Conservation (phyloP, 192 early-diverging fungal genomes). For the Coemansia sp. region DNA sequence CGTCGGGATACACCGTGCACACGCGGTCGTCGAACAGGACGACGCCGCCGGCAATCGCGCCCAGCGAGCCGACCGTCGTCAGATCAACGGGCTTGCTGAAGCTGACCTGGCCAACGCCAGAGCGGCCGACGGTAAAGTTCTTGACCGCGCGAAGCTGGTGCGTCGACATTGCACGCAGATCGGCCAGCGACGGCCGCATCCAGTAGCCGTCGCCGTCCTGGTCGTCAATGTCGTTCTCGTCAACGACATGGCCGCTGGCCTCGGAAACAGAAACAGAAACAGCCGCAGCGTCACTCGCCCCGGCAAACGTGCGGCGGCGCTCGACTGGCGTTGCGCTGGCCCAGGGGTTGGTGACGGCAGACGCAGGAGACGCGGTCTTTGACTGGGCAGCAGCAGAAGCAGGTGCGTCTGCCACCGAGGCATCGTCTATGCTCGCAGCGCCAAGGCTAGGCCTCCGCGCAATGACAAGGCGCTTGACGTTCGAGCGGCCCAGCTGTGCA, state of each 20-base stretch:
- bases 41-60: constrained; percentile 75
- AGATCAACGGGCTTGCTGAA: constrained; percentile 86
- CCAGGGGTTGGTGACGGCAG: constrained; percentile 18
- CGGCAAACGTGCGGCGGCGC: too few species aligned
- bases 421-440: background rate
- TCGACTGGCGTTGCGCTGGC: background rate
- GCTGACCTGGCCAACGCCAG: constrained; percentile 67
- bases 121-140: constrained; percentile 70
- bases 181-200: constrained; percentile 69
- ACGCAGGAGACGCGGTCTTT: constrained; percentile 18
- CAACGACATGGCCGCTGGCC: background rate
- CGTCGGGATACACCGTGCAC: constrained; percentile 81
- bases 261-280: background rate
- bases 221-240: constrained; percentile 9
- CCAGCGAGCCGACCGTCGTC: constrained; percentile 49
- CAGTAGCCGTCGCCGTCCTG: constrained; percentile 60
- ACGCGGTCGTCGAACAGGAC: constrained; percentile 70
- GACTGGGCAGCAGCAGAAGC: constrained; percentile 10
- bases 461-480: constrained; percentile 69
- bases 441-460: constrained; percentile 46
- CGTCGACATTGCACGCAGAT: constrained; percentile 65
- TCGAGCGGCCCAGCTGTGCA: constrained; percentile 66
- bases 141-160: constrained; percentile 67
- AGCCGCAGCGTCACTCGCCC: too few species aligned
- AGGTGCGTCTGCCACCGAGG: background rate